These are phyloP conservation scores for Thuidium tamariscinum DNA, from an alignment of 225 moss, liverwort and hornwort species.

Conservation along the genomic window DNA sequence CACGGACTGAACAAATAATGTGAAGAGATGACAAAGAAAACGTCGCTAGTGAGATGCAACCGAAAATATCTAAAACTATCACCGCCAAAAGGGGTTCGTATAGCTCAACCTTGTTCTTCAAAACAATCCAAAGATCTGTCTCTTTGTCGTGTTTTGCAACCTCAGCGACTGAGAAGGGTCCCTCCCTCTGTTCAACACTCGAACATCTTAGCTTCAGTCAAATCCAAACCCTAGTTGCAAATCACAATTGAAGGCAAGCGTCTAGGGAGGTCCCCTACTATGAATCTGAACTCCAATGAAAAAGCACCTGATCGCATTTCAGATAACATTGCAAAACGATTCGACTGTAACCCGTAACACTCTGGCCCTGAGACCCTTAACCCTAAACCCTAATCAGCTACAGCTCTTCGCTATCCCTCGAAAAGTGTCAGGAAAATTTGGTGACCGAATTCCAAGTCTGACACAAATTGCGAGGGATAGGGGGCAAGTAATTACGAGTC, in stretches of 20 bases:
- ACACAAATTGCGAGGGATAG: not conserved
- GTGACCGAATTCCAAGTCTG: not conserved
- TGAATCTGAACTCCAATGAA: not conserved
- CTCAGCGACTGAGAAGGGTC: slow-evolving; percentile 29
- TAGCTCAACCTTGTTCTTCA: slow-evolving; percentile 26
- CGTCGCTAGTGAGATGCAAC: not conserved
- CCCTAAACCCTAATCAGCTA: no score
- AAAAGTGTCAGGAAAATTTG: not conserved
- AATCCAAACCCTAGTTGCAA: not conserved
- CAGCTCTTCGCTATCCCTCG: not conserved
- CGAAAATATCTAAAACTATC: not conserved
- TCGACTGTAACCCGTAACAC: not conserved
- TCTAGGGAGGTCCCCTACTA: not conserved
- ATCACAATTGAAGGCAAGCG: not conserved
- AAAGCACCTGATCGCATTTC: not conserved
- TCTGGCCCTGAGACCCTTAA: not conserved
- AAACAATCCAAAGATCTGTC: slow-evolving; percentile 32
- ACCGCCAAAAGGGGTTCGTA: not conserved
- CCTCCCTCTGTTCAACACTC: slow-evolving; percentile 28
- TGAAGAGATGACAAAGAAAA: not conserved
- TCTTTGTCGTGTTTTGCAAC: slow-evolving; percentile 33
- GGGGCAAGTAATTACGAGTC: slow-evolving; percentile 27
- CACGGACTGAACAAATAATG: not conserved
- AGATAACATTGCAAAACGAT: not conserved
- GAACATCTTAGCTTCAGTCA: not conserved